Percentiles rank a stretch among this genome's conserved stretches.
phyloP scores from a whole-genome alignment of 2,329 filamentous ascomycete species.

The Ophiocordyceps camponoti-rufipedis region DNA sequence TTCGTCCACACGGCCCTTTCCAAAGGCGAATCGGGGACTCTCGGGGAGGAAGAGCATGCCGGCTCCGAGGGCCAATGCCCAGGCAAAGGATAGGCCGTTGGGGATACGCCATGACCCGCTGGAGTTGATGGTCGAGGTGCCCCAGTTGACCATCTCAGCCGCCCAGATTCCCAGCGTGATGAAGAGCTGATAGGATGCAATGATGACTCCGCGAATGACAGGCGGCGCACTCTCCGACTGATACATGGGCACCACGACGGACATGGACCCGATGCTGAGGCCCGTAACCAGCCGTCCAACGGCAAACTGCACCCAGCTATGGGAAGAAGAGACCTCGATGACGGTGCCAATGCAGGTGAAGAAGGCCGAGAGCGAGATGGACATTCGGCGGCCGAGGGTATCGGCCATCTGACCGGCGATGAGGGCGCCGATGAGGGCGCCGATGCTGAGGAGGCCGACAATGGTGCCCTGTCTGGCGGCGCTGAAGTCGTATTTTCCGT shows the following conservation, averaged over 20 bases:
- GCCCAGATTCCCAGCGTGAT: slow-evolving; percentile 50
- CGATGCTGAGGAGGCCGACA: slow-evolving; percentile 41
- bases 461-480: slow-evolving; percentile 43
- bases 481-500: slow-evolving; percentile 28
- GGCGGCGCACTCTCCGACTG: slow-evolving; percentile 48
- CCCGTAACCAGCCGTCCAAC: slow-evolving; percentile 48
- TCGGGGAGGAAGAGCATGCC: slow-evolving; percentile 36
- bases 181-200: slow-evolving; percentile 49
- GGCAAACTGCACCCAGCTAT: slow-evolving; percentile 44
- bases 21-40: slow-evolving; percentile 32
- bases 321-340: slow-evolving; percentile 39
- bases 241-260: slow-evolving; percentile 49
- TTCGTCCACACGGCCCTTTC: slow-evolving; percentile 25
- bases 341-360: slow-evolving; percentile 46
- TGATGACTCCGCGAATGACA: slow-evolving; percentile 43
- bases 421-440: slow-evolving; percentile 39
- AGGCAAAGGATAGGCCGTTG: slow-evolving; percentile 34
- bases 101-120: slow-evolving; percentile 45
- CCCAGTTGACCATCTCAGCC: slow-evolving; percentile 40
- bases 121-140: slow-evolving; percentile 27
- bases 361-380: slow-evolving; percentile 43
- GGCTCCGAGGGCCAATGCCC: slow-evolving; percentile 31
- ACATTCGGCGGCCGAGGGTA: slow-evolving; percentile 38
- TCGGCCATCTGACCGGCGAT: slow-evolving; percentile 43
- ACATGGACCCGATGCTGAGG: slow-evolving; percentile 44